These are phyloP conservation scores for Miamiensis avidus DNA, from an alignment of 169 alveolate species.

Conservation along the genomic window DNA sequence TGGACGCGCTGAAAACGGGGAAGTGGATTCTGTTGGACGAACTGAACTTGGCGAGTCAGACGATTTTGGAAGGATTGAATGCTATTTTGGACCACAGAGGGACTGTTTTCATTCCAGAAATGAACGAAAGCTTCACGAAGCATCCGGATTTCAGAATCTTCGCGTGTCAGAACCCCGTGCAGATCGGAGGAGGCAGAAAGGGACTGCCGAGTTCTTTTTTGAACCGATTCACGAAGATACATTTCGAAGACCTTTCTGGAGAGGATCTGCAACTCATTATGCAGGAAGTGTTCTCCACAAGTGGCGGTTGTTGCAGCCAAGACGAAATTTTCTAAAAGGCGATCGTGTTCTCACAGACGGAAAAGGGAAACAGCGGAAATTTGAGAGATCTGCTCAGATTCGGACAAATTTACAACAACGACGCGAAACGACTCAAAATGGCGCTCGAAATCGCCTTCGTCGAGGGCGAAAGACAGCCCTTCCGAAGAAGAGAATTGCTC, in stretches of 20 bases:
- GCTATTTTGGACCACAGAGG: slow-evolving; percentile 98
- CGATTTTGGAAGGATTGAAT: slow-evolving; percentile 98
- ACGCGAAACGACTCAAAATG: not conserved
- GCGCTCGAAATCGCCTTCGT: slow-evolving; percentile 16
- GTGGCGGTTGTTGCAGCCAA: not conserved
- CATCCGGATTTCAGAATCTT: slow-evolving; percentile 97
- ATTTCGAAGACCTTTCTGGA: slow-evolving; percentile 84
- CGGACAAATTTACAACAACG: not conserved
- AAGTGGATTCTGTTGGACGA: slow-evolving; percentile 99
- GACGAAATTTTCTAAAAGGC: not conserved
- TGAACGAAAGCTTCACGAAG: slow-evolving; percentile 90
- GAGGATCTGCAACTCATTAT: slow-evolving; percentile 88
- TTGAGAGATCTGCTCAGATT: slow-evolving; percentile 24
- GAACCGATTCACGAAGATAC: slow-evolving; percentile 97
- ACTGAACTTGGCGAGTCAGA: slow-evolving; percentile 98
- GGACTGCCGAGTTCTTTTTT: slow-evolving; percentile 98
- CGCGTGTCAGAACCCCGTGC: slow-evolving; percentile 98
- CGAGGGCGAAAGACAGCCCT: not conserved
- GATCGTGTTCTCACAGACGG: not conserved
- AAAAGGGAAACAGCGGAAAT: slow-evolving; percentile 7
- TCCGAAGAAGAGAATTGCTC: not conserved
- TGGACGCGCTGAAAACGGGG: slow-evolving; percentile 96
- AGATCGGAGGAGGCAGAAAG: slow-evolving; percentile 97
- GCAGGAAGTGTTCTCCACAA: slow-evolving; percentile 54
- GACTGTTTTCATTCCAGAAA: slow-evolving; percentile 96